Conservation (phyloP, 2,329 filamentous ascomycete species). For the Neofusicoccum sp. region DNA sequence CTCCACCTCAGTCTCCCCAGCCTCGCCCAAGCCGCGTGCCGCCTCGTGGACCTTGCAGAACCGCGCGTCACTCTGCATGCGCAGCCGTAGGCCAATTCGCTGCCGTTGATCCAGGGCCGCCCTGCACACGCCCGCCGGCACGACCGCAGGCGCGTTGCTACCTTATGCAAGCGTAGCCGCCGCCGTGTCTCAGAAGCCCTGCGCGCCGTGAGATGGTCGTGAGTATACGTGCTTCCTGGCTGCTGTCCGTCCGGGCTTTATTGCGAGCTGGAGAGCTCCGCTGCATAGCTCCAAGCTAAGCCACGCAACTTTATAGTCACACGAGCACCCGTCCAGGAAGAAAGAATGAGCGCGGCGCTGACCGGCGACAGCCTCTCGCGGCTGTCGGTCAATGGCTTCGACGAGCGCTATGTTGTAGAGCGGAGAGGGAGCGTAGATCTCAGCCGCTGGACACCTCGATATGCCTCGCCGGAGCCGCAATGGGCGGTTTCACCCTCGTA, state of each 20-base stretch:
- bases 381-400: constrained; percentile 5
- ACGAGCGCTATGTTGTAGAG: neutral
- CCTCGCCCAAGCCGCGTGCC: neutral
- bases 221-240: constrained; percentile 4
- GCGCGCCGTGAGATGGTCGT: neutral
- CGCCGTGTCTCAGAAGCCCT: constrained; percentile 6
- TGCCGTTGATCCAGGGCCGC: neutral
- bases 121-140: neutral
- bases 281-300: constrained; percentile 15
- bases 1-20: neutral
- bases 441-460: neutral
- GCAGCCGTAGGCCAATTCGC: neutral
- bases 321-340: neutral
- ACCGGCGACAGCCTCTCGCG: constrained; percentile 3
- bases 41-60: constrained; percentile 1
- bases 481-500: constrained; percentile 14
- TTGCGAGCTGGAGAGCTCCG: neutral
- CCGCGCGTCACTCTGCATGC: constrained; percentile 6
- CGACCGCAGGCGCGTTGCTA: constrained; percentile 5
- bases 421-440: neutral
- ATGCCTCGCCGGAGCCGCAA: constrained; percentile 9
- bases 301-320: constrained; percentile 14
- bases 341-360: neutral
- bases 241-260: neutral
- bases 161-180: constrained; percentile 8